Conservation (phyloP, 345 rosid genomes). For the Brassica carinata region DNA sequence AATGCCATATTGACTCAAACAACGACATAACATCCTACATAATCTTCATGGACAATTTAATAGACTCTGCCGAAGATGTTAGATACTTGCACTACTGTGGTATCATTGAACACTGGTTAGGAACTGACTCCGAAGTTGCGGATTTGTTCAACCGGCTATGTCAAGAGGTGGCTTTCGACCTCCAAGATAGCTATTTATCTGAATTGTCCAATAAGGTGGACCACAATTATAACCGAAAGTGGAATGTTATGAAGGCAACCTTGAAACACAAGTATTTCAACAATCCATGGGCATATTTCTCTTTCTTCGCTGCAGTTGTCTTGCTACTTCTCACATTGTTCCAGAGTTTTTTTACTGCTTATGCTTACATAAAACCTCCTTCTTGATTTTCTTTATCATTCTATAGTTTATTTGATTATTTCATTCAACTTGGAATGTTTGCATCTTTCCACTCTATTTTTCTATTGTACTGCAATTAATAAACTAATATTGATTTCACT, state of each 20-base stretch:
- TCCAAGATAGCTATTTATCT: conserved; percentile 66
- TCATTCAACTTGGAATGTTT: background rate
- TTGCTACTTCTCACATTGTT: conserved; percentile 69
- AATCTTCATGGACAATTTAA: conserved; percentile 87
- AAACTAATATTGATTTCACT: background rate
- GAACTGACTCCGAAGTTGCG: conserved; percentile 79
- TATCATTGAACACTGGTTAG: conserved; percentile 84
- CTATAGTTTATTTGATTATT: background rate
- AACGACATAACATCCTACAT: conserved; percentile 79
- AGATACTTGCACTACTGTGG: conserved; percentile 74
- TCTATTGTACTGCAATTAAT: background rate
- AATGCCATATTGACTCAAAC: conserved; percentile 76
- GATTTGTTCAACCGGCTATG: conserved; percentile 80
- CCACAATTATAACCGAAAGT: conserved; percentile 59
- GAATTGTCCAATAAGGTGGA: conserved; percentile 61
- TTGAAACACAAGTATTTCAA: conserved; percentile 77
- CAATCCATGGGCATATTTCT: conserved; percentile 85
- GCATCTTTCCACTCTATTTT: background rate
- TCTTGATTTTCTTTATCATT: conserved; percentile 26
- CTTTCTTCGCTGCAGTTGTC: conserved; percentile 64
- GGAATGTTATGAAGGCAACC: conserved; percentile 75
- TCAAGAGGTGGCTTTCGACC: conserved; percentile 86
- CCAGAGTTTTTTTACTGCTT: conserved; percentile 70
- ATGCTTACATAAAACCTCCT: conserved; percentile 60
- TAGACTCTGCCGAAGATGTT: conserved; percentile 76